Evolutionary conservation across 768 basidiomycete species (phyloP).

Genomic region (Infundibulicybe gibba): DNA sequence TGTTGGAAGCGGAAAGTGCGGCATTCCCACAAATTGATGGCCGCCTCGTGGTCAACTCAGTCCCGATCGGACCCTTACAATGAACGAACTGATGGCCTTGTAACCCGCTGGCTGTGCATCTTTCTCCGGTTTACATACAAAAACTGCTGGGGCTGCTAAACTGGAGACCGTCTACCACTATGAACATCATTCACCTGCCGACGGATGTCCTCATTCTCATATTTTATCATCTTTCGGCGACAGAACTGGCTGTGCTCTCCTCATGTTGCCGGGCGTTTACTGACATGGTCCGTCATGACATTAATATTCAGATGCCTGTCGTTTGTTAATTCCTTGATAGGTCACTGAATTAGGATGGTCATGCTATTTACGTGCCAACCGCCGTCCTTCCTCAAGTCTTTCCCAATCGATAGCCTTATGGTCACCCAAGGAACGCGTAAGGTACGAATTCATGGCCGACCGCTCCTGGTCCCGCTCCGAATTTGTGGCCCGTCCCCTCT

Average conservation of each 20-base stretch:
- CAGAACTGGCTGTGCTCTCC: constrained; percentile 39
- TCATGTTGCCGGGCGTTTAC: constrained; percentile 34
- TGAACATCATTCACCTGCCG: constrained; percentile 36
- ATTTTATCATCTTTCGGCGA: constrained; percentile 38
- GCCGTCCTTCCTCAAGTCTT: constrained; percentile 53
- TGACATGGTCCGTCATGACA: constrained; percentile 48
- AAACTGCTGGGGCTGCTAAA: neutral
- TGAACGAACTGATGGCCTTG: too few relatives aligned
- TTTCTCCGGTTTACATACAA: neutral
- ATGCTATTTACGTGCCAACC: constrained; percentile 43
- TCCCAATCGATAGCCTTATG: constrained; percentile 37
- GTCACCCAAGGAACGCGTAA: constrained; percentile 38
- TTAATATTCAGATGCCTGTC: neutral
- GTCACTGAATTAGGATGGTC: constrained; percentile 63
- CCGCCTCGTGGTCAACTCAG: too few relatives aligned
- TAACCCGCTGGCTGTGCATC: neutral
- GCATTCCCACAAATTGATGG: too few relatives aligned
- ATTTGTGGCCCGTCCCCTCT: constrained; percentile 65
- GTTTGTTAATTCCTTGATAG: constrained; percentile 27
- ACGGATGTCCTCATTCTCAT: constrained; percentile 55
- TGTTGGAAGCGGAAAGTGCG: neutral
- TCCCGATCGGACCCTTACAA: too few relatives aligned
- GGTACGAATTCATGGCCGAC: constrained; percentile 53
- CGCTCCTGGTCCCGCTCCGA: constrained; percentile 42
- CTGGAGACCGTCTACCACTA: constrained; percentile 7